Percentiles rank a stretch among this genome's conserved stretches.
Conservation (phyloP, 139 green algal species). For the Edaphochlamys debaryana region DNA sequence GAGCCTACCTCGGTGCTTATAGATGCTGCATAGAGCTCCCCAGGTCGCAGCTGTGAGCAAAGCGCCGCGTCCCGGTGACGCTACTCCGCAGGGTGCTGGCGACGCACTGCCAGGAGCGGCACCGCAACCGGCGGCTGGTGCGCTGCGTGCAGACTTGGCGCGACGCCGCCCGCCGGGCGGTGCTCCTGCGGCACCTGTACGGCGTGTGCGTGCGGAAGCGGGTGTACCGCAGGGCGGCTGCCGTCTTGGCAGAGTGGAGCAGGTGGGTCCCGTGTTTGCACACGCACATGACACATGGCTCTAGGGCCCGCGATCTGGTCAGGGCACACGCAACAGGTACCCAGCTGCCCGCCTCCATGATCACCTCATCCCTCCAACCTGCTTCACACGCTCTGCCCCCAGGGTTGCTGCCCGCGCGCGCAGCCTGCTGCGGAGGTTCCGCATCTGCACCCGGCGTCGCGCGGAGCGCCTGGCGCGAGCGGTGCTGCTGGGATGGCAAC, state of each 20-base stretch:
- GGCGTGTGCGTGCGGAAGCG: background rate
- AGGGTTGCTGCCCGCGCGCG: background rate
- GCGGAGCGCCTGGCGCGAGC: background rate
- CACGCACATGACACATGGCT: too few relatives aligned
- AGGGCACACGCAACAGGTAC: too few relatives aligned
- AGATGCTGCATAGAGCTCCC: too few relatives aligned
- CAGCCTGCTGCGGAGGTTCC: too few relatives aligned
- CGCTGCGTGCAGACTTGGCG: background rate
- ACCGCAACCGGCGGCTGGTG: background rate
- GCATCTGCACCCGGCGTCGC: background rate
- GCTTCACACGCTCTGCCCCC: too few relatives aligned
- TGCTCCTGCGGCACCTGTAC: background rate
- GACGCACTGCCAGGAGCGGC: background rate
- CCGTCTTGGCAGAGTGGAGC: background rate
- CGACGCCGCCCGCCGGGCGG: background rate
- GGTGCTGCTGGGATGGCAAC: slow-evolving; percentile 9
- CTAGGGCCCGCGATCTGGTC: too few relatives aligned
- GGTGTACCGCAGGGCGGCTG: background rate
- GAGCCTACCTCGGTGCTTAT: too few relatives aligned
- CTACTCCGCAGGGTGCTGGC: slow-evolving; percentile 10
- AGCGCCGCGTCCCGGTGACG: too few relatives aligned
- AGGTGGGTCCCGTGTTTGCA: too few relatives aligned
- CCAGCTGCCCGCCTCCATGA: too few relatives aligned
- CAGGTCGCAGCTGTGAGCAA: too few relatives aligned
- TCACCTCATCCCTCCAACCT: too few relatives aligned